Conservation (phyloP, 257 asterid species). For the Coffea eugenioides region DNA sequence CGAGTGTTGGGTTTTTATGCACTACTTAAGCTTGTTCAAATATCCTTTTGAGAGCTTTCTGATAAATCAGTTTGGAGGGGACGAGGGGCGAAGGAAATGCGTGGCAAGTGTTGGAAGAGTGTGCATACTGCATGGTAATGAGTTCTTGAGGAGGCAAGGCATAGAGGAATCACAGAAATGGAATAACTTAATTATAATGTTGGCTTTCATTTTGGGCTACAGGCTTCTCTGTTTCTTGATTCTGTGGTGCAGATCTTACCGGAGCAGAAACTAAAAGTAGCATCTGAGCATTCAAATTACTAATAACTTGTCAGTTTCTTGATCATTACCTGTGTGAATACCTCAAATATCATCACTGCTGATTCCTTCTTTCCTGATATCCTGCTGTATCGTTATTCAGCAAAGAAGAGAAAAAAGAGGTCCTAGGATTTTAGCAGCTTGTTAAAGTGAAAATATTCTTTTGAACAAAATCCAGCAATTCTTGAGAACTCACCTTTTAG, state of each 20-base stretch:
- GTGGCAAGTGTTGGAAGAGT: constrained; percentile 39
- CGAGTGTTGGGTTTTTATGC: constrained; percentile 60
- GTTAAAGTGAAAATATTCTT: not conserved
- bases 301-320: not conserved
- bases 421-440: too few relatives aligned
- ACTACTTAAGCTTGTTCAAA: constrained; percentile 66
- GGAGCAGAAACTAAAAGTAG: constrained; percentile 28
- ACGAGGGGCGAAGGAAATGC: constrained; percentile 46
- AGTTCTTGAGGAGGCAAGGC: constrained; percentile 46
- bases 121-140: constrained; percentile 56
- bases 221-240: constrained; percentile 51
- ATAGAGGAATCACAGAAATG: constrained; percentile 62
- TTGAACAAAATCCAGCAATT: not conserved
- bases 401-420: too few relatives aligned
- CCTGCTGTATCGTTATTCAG: not conserved
- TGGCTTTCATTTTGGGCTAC: constrained; percentile 52
- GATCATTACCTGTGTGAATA: not conserved
- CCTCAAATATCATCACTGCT: not conserved
- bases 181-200: constrained; percentile 55
- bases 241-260: constrained; percentile 47
- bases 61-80: constrained; percentile 78
- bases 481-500: too few relatives aligned
- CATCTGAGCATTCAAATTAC: not conserved
- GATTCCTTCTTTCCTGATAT: not conserved
- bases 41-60: constrained; percentile 76